Conservation (phyloP, 495 filamentous ascomycete genomes). For the Podospora sp. region DNA sequence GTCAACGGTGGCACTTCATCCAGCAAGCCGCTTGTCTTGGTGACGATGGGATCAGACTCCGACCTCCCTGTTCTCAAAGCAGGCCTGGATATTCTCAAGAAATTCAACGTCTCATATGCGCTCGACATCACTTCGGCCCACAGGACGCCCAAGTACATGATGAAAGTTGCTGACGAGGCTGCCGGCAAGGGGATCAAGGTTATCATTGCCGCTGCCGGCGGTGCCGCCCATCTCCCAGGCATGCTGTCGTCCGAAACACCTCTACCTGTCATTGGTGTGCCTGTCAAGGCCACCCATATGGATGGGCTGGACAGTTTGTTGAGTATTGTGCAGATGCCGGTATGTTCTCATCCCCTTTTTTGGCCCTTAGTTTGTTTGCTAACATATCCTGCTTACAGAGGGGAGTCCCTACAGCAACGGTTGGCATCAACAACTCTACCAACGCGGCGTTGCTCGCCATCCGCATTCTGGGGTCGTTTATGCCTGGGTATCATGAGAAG, state of each 20-base stretch:
- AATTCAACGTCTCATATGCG: slow-evolving; percentile 74
- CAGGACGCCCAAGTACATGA: slow-evolving; percentile 84
- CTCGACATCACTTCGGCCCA: slow-evolving; percentile 92
- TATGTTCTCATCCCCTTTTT: slow-evolving; percentile 22
- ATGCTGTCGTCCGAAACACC: slow-evolving; percentile 86
- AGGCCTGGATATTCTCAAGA: slow-evolving; percentile 72
- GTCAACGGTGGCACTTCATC: background rate
- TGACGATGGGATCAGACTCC: slow-evolving; percentile 95
- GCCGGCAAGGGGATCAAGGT: slow-evolving; percentile 74
- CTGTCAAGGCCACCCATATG: slow-evolving; percentile 80
- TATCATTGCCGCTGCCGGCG: slow-evolving; percentile 93
- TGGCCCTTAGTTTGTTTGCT: background rate
- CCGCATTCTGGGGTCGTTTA: slow-evolving; percentile 73
- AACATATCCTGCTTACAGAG: slow-evolving; percentile 31
- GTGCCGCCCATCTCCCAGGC: slow-evolving; percentile 88
- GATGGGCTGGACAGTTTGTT: slow-evolving; percentile 89
- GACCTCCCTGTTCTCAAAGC: slow-evolving; percentile 80
- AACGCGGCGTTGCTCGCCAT: slow-evolving; percentile 91
- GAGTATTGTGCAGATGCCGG: slow-evolving; percentile 93
- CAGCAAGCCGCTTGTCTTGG: slow-evolving; percentile 64
- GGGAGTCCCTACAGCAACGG: slow-evolving; percentile 83
- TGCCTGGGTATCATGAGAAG: slow-evolving; percentile 59
- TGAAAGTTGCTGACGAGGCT: slow-evolving; percentile 69
- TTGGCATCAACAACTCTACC: slow-evolving; percentile 90
- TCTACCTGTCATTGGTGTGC: slow-evolving; percentile 92